Evolutionary conservation across 352 stramenopile species (phyloP).

Genomic region (Globisporangium lucens): DNA sequence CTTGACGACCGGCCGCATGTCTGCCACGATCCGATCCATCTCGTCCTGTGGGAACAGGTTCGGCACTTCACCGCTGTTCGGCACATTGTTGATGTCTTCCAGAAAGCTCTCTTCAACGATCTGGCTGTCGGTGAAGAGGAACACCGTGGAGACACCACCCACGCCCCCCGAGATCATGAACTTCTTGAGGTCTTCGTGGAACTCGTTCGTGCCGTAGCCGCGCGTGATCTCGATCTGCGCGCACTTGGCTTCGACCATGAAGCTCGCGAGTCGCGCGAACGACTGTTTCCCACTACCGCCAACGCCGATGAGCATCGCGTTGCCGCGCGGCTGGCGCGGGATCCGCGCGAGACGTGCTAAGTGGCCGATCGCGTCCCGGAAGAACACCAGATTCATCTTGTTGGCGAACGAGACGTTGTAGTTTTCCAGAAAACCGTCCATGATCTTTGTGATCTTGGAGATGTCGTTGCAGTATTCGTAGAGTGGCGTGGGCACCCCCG

Average conservation of each 20-base stretch:
- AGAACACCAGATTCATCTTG: constrained; percentile 97
- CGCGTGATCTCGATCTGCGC: constrained; percentile 93
- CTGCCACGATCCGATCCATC: constrained; percentile 91
- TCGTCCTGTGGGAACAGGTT: constrained; percentile 93
- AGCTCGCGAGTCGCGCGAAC: constrained; percentile 87
- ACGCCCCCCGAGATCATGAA: constrained; percentile 93
- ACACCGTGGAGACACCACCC: constrained; percentile 70
- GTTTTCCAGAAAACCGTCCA: constrained; percentile 92
- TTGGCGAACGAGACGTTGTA: constrained; percentile 94
- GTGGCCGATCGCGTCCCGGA: constrained; percentile 91
- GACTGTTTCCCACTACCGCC: constrained; percentile 94
- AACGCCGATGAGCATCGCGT: constrained; percentile 96
- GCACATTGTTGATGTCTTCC: constrained; percentile 96
- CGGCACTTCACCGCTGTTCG: constrained; percentile 95
- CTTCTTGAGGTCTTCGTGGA: constrained; percentile 92
- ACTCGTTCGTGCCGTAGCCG: constrained; percentile 88
- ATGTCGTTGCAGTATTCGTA: constrained; percentile 89
- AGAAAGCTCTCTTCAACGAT: constrained; percentile 94
- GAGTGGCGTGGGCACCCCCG: constrained; percentile 60
- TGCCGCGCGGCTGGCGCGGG: constrained; percentile 89
- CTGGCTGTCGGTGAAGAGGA: constrained; percentile 95
- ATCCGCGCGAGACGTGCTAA: constrained; percentile 88
- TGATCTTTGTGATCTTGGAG: constrained; percentile 73
- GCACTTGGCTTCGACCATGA: constrained; percentile 91
- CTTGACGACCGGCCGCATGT: constrained; percentile 91